These are phyloP conservation scores for Clonostachys rhizophaga DNA, from an alignment of 2,329 filamentous ascomycete species.

Conservation along the genomic window DNA sequence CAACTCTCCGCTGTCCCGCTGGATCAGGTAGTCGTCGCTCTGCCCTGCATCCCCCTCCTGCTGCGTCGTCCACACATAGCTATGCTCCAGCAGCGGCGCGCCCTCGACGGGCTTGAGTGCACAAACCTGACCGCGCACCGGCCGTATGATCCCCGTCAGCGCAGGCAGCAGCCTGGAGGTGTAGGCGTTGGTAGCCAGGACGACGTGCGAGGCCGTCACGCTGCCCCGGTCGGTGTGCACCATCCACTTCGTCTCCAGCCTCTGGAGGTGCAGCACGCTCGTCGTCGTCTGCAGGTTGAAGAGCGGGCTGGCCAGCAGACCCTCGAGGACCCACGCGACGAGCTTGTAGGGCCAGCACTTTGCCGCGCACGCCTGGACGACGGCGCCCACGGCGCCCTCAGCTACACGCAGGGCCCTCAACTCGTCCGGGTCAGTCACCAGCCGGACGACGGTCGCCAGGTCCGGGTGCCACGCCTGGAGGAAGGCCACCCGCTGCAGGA, in stretches of 20 bases:
- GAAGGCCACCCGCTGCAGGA: slow-evolving; percentile 40
- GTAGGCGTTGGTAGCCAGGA: slow-evolving; percentile 82
- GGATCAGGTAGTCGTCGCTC: slow-evolving; percentile 69
- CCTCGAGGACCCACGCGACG: slow-evolving; percentile 65
- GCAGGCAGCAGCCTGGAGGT: slow-evolving; percentile 69
- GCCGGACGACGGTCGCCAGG: slow-evolving; percentile 41
- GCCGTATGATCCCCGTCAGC: slow-evolving; percentile 69
- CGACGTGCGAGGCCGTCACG: slow-evolving; percentile 56
- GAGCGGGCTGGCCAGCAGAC: slow-evolving; percentile 26
- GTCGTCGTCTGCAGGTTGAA: slow-evolving; percentile 77
- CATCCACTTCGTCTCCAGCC: slow-evolving; percentile 40
- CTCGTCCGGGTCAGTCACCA: slow-evolving; percentile 29
- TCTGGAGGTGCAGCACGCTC: slow-evolving; percentile 49
- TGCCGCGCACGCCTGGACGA: slow-evolving; percentile 61
- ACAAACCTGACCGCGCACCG: slow-evolving; percentile 70
- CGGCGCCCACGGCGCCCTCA: slow-evolving; percentile 51
- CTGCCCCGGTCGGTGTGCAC: slow-evolving; percentile 64
- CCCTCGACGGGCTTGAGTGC: slow-evolving; percentile 53
- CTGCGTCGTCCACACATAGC: slow-evolving; percentile 56
- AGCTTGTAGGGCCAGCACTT: slow-evolving; percentile 83
- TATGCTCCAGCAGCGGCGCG: slow-evolving; percentile 37
- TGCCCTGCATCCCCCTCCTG: slow-evolving; percentile 19
- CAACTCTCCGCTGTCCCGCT: slow-evolving; percentile 57
- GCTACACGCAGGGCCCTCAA: slow-evolving; percentile 41
- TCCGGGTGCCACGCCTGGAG: slow-evolving; percentile 50